Evolutionary conservation across 2,329 filamentous ascomycete genomes (phyloP), one percentile per base, ranked within the genome.

Genomic region (Claviceps humidiphila): DNA sequence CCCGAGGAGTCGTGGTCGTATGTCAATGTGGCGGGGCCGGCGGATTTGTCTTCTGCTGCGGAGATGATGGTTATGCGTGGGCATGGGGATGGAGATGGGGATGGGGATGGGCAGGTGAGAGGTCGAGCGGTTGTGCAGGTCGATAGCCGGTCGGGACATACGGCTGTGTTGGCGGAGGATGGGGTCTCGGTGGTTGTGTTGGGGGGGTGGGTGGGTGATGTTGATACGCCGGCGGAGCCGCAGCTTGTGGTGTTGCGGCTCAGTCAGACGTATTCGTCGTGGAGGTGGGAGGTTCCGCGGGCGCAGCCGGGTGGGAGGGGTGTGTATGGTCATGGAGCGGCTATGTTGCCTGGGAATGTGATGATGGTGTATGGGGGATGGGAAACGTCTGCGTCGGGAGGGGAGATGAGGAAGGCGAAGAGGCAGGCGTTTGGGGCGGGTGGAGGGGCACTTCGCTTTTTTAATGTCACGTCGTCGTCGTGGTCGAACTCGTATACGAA

Each of bases 131-230:
- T 3, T 42, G 39, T 45, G 8, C 38, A 57, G 1, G 74, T 94
- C 6, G 86, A 95, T 58, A 88, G 89, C 40, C 76, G 93, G 52
- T 95, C 90, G 4, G 93, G 93, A 0, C 93, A 98, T 63, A 90
- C 87, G 0, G 83, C 91, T 1, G 78, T 95, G 1, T 70, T 96
- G 4, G 87, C 81, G 30, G 78, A 85, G 50, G 89, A 95, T 61
- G 90, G 90, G 0, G 78, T 73, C 26, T 81, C 78, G n/a, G 73
- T 97, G 8, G 71, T 95, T 42, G 71, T 98, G 1, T 75, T 89
- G 54, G 93, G 93, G 20, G 93, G 93, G 1, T 98, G 93, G 93
- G 89, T 96, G 4, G 91, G 90, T 3, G 82, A 94, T 61, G 74
- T 85, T 0, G 76, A 72, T 8, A 85, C 82, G 37, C 78, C 90